Conservation (phyloP, 1,284 basidiomycete genomes). For the Cutaneotrichosporon cyanovorans region DNA sequence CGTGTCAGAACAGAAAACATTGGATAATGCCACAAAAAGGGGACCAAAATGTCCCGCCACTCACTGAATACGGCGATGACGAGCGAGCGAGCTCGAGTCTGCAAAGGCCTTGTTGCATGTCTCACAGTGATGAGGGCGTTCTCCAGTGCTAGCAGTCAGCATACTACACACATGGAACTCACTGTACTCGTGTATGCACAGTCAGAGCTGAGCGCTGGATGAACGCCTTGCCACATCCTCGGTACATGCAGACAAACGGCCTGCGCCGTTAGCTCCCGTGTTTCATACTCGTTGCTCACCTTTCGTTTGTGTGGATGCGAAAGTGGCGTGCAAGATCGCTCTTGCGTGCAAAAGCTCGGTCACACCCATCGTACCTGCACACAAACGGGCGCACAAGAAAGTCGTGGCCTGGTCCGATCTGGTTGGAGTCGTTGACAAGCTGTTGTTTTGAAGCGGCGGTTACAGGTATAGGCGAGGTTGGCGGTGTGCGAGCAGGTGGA, state of each 20-base stretch:
- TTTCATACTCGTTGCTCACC: constrained; percentile 24
- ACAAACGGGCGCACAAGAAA: constrained; percentile 35
- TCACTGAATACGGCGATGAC: constrained; percentile 52
- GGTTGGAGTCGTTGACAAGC: constrained; percentile 42
- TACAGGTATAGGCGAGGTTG: neutral
- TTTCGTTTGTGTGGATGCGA: constrained; percentile 47
- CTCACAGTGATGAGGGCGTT: constrained; percentile 53
- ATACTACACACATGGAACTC: constrained; percentile 14
- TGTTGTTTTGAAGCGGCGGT: constrained; percentile 14
- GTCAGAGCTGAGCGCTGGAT: constrained; percentile 46
- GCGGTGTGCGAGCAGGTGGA: neutral
- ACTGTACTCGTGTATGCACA: constrained; percentile 48
- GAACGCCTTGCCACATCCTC: constrained; percentile 43
- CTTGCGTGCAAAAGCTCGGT: constrained; percentile 49
- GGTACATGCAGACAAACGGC: constrained; percentile 40
- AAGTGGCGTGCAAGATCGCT: constrained; percentile 49
- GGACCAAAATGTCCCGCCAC: too few relatives aligned
- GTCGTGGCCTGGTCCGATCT: constrained; percentile 33
- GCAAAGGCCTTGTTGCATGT: constrained; percentile 51
- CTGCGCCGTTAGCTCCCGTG: constrained; percentile 19
- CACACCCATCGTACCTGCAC: constrained; percentile 43
- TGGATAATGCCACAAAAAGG: constrained; percentile 13
- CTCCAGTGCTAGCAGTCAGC: constrained; percentile 48
- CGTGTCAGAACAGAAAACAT: constrained; percentile 9
- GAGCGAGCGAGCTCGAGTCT: constrained; percentile 53